phyloP scores from a whole-genome alignment of 2,329 filamentous ascomycete genomes.

The Fusarium multiceps region DNA sequence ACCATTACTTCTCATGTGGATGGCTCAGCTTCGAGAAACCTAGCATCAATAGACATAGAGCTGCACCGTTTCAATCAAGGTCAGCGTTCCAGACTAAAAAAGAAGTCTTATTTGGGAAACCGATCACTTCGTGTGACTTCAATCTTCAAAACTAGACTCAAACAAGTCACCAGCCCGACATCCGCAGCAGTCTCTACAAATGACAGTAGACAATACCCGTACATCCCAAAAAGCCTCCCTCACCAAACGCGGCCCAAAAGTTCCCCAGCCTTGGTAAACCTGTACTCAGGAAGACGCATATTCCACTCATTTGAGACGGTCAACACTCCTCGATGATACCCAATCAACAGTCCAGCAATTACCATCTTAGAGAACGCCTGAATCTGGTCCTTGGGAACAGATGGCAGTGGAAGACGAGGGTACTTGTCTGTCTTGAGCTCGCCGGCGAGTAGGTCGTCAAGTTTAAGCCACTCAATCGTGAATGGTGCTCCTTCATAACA shows the following conservation, averaged over 20 bases:
- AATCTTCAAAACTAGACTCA: background rate
- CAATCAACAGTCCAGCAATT: background rate
- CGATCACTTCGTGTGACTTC: background rate
- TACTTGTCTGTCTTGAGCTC: background rate
- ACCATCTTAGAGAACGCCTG: slow-evolving; percentile 20
- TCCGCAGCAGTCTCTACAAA: background rate
- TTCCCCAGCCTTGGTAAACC: background rate
- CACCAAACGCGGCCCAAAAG: background rate
- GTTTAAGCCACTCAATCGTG: slow-evolving; percentile 1
- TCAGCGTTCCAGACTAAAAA: background rate
- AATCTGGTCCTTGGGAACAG: background rate
- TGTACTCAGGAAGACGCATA: fast-evolving
- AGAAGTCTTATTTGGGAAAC: background rate
- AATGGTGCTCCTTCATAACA: background rate
- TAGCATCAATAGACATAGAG: background rate
- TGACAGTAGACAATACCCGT: background rate
- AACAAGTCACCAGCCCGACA: background rate
- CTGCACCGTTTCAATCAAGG: background rate
- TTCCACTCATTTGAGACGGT: slow-evolving; percentile 10
- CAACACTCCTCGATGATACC: background rate
- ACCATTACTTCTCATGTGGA: background rate
- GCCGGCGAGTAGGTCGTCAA: background rate
- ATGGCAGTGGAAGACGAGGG: background rate
- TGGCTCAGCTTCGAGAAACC: background rate
- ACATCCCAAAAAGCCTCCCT: background rate